These are phyloP conservation scores for Tremellales sp. DNA, from an alignment of 1,284 basidiomycete species.

Conservation along the genomic window DNA sequence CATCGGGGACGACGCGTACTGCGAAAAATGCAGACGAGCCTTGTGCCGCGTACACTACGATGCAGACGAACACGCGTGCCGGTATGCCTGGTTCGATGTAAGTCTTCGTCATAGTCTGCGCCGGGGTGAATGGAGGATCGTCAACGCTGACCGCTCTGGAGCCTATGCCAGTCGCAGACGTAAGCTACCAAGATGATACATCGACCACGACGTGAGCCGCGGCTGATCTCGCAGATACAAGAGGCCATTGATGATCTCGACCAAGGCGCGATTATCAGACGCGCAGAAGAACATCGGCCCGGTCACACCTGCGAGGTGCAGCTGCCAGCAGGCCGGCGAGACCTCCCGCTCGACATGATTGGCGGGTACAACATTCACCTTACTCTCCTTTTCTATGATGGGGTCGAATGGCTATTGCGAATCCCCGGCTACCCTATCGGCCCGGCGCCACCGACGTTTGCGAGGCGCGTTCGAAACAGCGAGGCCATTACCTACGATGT, in stretches of 20 bases:
- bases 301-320: background rate
- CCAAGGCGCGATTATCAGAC: background rate
- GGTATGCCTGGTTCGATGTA: background rate
- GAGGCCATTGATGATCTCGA: background rate
- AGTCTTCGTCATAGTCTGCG: too few species aligned
- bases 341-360: too few species aligned
- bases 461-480: background rate
- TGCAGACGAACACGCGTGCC: background rate
- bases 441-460: background rate
- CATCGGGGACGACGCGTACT: background rate
- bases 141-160: too few species aligned
- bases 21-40: background rate
- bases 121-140: too few species aligned
- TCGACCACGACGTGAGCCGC: too few species aligned
- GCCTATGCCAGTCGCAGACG: too few species aligned
- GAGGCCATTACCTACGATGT: slow-evolving; percentile 9
- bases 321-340: background rate
- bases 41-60: background rate
- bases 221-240: too few species aligned
- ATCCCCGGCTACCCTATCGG: slow-evolving; percentile 2
- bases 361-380: slow-evolving; percentile 8
- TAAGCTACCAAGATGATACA: too few species aligned
- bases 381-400: slow-evolving; percentile 11
- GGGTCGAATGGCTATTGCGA: slow-evolving; percentile 12
- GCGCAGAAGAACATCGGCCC: background rate